Evolutionary conservation across 2,329 filamentous ascomycete species (phyloP), one percentile per base, ranked within the genome.

Genomic region (Tolypocladium nubicola): DNA sequence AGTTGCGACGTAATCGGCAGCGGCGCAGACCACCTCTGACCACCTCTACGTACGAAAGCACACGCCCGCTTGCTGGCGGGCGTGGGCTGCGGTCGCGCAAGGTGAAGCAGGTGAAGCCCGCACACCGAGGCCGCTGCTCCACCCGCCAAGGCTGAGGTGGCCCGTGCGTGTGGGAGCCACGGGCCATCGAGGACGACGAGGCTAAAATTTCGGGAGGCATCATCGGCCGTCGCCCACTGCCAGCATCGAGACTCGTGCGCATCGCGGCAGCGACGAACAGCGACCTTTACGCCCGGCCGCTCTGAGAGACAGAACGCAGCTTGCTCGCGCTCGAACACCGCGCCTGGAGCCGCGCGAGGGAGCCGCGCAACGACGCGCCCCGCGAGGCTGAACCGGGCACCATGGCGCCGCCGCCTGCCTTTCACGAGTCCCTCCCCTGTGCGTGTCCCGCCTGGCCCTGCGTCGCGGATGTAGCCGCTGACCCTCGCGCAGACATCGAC

Each of bases 391-490:
- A n/a, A 9, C 47, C 9, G 16, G 11, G 16, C 41, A 41, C 50
- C 57, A 71, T 69, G 68, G 43, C 66, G 40, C 55, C 68, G 58
- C 63, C 64, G 45, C 67, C 71, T 54, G 74, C 73, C 55, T 75
- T 86, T 60, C 87, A 91, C 74, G 89, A 94, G 69, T 90, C 88
- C 26, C 84, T 95, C 26, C 89, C 89, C 53, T 93, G 89, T 91
- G 81, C 63, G 82, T 54, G 47, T 49, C 47, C 53, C 53, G 57
- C 55, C 35, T 53, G 59, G 19, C 16, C 16, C 23, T 21, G 10
- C 41, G 37, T 19, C 23, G 21, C 26, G 26, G 5, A 49, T 55
- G 57, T 58, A 66, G 68, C 65, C 62, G 56, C 56, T 57, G 43
- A 63, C 56, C 49, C 38, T 41, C 54, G 30, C 30, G 37, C 71